Base-by-base conservation (phyloP, 2,329 filamentous ascomycete genomes). In the Fusarium equiseti region DNA sequence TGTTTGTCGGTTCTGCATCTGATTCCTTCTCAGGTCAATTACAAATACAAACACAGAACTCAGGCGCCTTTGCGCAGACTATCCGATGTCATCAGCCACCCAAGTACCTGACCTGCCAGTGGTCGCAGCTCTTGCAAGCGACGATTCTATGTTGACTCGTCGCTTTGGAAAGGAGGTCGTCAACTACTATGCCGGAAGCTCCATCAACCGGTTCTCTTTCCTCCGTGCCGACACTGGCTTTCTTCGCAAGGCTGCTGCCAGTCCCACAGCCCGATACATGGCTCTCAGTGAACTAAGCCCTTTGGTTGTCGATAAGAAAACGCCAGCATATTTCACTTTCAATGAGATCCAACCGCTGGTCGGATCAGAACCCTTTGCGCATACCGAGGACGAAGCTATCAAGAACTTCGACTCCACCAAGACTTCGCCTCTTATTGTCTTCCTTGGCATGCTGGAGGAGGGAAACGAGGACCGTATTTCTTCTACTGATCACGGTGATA, bases 181-280 rank as follows among this genome's bases (percentile, higher is more conserved):
- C 77, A 96, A 95, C 81, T 96, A 96, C 87, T 96, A 95, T 81
- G 89, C 92, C 52, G 91, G 92, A 72, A 91, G 88, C 58, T 91
- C 90, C 9, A 81, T 95, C 61, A 95, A 96, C 83, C 90, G 93
- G 48, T 87, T 95, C 49, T 93, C 91, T 18, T 96, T 95, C 81
- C 84, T 96, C 27, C 90, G 93, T 48, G 81, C 85, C 46, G 91
- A 95, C 79, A 84, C 90, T 72, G 78, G 79, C n/a, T 96, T 95
- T 78, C 86, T 96, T 55, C 86, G 86, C 32, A 81, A 85, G 27
- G 92, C 93, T 7, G 88, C 93, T 68, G 83, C 83, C 20, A 89
- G 92, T 78, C 88, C 90, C 0, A 84, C 85, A 13, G 86, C 92
- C 13, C 84, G 84, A 31, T 97, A 98, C 82, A 80, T 99, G 50